Percentiles rank a stretch among this genome's conserved stretches.
These are phyloP conservation scores for Lentinula detonsa DNA, from an alignment of 768 basidiomycete genomes.

Conservation along the genomic window DNA sequence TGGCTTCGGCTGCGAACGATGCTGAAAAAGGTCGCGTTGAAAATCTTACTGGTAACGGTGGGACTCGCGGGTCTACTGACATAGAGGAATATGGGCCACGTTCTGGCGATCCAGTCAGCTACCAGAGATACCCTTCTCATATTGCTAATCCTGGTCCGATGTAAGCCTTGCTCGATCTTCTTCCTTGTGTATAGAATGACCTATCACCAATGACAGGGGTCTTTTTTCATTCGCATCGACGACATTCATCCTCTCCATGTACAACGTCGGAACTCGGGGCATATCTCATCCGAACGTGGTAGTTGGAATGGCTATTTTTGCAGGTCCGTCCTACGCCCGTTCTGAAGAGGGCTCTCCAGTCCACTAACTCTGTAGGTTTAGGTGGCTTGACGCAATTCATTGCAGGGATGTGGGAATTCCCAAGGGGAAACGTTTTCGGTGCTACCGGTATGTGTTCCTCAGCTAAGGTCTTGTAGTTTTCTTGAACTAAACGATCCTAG, in stretches of 20 bases:
- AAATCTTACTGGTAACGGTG: not conserved
- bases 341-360: not conserved
- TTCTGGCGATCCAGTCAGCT: slow-evolving; percentile 5
- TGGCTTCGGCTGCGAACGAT: not conserved
- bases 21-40: slow-evolving; percentile 3
- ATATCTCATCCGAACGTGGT: slow-evolving; percentile 53
- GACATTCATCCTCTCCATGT: slow-evolving; percentile 65
- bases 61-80: not conserved
- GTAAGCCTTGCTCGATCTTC: slow-evolving; percentile 13
- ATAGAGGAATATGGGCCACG: slow-evolving; percentile 8
- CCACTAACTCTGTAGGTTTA: not conserved
- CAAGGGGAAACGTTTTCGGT: slow-evolving; percentile 56
- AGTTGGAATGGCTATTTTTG: slow-evolving; percentile 71
- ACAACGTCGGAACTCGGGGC: slow-evolving; percentile 48
- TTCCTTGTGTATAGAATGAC: not conserved
- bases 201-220: slow-evolving; percentile 16
- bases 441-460: slow-evolving; percentile 47
- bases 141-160: slow-evolving; percentile 27
- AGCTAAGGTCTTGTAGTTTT: not conserved
- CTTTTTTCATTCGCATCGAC: slow-evolving; percentile 53
- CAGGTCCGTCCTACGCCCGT: slow-evolving; percentile 8
- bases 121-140: slow-evolving; percentile 12
- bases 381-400: slow-evolving; percentile 78
- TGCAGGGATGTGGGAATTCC: slow-evolving; percentile 78
- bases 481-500: slow-evolving; percentile 22